Base-by-base conservation (phyloP, 257 asterid species). In the Cruciata laevipes region DNA sequence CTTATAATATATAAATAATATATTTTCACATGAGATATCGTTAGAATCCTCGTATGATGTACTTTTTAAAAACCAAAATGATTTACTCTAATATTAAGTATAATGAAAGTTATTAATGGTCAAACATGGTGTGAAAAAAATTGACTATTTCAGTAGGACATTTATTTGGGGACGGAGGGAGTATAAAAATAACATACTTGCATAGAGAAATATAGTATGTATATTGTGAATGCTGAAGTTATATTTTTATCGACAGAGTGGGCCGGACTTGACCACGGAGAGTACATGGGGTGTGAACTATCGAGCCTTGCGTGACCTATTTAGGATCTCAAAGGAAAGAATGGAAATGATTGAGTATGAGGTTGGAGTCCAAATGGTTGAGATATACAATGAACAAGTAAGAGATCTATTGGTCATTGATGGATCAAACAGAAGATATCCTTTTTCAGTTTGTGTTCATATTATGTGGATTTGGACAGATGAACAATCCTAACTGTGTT, bases 341-440 rank as follows among this genome's bases (percentile, higher is more conserved):
- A 56, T 44, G 71, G 87, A 84, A 35, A 65, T 75, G 57, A 71
- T 91, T 69, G 90, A 89, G 71, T 91, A 91, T 75, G 96, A 87
- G 68, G 91, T 91, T 11, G 91, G 89, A 66, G 98, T 91, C 61
- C 98, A 91, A 75, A 89, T 91, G 96, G 87, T 91, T 69, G 96
- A 91, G 66, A 89, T 91, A 80, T 91, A 91, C 81, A 91, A 91
- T 31, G 96, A 91, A 64, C 98, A 91, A 89, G 98, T 91, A 74
- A 77, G 98, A 85, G 98, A 91, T 84, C 83, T 91, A 75, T 76
- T 91, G 79, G 95, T 87, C 72, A 80, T 89, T 66, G 95, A 87
- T 68, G 90, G 90, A 25, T 76, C 87, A 62, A 89, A 75, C 64
- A 77, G 78, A 66, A 83, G 96, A 89, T 91, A 89, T 91, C 98